A percentile compares a stretch with the other conserved stretches of the same genome.
phyloP scores from a whole-genome alignment of 1,284 basidiomycete genomes.

The Ganoderma meredithae region DNA sequence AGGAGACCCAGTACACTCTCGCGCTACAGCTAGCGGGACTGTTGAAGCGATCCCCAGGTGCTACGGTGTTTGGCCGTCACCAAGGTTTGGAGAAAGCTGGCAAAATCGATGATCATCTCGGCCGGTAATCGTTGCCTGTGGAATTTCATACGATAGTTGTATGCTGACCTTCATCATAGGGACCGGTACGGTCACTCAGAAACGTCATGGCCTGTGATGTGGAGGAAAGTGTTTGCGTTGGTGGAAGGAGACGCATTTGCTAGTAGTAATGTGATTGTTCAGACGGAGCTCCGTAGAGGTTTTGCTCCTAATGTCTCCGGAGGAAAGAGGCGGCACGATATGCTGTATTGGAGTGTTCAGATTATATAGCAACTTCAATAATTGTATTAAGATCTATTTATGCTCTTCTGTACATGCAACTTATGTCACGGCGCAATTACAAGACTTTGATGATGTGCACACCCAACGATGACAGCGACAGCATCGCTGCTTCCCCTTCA shows the following conservation, averaged over 20 bases:
- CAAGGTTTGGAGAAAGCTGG: conserved; percentile 40
- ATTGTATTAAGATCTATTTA: neutral
- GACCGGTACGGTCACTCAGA: conserved; percentile 42
- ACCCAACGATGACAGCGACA: neutral
- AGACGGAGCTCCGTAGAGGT: conserved; percentile 32
- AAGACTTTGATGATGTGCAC: neutral
- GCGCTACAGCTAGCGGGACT: conserved; percentile 41
- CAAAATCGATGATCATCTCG: conserved; percentile 40
- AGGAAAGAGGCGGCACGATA: conserved; percentile 16
- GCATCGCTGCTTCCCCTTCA: conserved; percentile 11
- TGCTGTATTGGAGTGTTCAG: conserved; percentile 39
- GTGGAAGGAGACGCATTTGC: conserved; percentile 37
- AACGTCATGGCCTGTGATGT: conserved; percentile 38
- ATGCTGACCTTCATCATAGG: conserved; percentile 20
- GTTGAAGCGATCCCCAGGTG: conserved; percentile 35
- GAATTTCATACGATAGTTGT: no score
- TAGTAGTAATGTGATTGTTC: conserved; percentile 31
- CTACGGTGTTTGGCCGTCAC: conserved; percentile 44
- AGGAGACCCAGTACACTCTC: conserved; percentile 43
- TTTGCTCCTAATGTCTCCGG: conserved; percentile 25
- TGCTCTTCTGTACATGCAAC: neutral
- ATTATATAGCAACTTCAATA: conserved; percentile 30
- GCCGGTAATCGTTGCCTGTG: conserved; percentile 30
- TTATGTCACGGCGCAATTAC: neutral
- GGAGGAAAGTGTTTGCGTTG: conserved; percentile 39